These are phyloP conservation scores for Curvularia lunata DNA, from an alignment of 2,329 filamentous ascomycete species.

Conservation along the genomic window DNA sequence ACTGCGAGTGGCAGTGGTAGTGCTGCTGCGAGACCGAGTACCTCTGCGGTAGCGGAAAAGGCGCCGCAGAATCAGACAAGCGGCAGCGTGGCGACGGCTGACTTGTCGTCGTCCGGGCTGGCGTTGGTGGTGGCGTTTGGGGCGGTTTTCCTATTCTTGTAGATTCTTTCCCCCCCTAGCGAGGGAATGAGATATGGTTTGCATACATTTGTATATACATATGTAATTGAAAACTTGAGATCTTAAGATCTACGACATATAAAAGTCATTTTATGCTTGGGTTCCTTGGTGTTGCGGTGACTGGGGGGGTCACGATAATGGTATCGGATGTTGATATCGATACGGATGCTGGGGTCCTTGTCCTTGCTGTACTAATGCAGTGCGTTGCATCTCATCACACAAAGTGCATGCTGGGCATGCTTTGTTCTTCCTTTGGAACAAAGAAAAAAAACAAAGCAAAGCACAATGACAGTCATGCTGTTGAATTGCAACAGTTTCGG, in stretches of 20 bases:
- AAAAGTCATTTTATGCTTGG: background rate
- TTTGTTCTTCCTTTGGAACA: background rate
- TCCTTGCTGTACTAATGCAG: background rate
- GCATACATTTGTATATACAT: background rate
- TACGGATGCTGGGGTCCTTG: background rate
- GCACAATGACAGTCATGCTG: background rate
- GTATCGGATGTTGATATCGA: background rate
- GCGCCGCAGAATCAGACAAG: constrained; percentile 11
- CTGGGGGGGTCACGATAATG: background rate
- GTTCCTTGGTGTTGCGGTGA: background rate
- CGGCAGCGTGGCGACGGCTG: background rate
- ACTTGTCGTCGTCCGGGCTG: background rate
- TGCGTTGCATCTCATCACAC: background rate
- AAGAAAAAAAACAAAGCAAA: background rate
- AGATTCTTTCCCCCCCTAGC: background rate
- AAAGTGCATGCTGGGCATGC: background rate
- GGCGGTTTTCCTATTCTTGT: constrained; percentile 11
- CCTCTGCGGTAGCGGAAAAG: constrained; percentile 6
- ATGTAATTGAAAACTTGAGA: too few species aligned
- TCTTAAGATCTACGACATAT: too few species aligned
- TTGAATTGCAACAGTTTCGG: background rate
- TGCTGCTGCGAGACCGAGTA: background rate
- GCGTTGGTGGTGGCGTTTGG: background rate
- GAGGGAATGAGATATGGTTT: background rate
- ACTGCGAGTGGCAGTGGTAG: background rate